Evolutionary conservation across 2,329 filamentous ascomycete genomes (phyloP), one percentile per base, ranked within the genome.

Genomic region (Magnaporthiopsis incrustans): DNA sequence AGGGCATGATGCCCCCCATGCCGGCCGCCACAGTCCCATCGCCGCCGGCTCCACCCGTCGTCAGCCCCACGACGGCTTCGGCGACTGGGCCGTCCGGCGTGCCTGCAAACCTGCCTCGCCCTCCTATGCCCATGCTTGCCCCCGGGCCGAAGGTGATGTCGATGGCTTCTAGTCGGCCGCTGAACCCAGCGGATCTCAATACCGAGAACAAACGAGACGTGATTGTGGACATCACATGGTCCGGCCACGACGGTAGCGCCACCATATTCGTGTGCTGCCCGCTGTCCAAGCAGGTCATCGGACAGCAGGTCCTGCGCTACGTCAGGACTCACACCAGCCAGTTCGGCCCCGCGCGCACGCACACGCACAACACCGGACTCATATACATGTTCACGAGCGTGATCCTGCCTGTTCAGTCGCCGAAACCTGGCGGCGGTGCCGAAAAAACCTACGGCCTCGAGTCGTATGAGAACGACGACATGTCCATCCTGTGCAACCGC

Each of bases 301-400:
- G 65, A 35, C 61, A 64, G 5, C 64, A 66, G 7, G 68, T 70
- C 1, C 15, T 94, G 3, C 25, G 27, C 25, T 70, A 67, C 50
- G 64, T 71, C 15, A 63, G 65, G 5, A 60, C 64, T 14, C 63
- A 69, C 35, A 59, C 60, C 6, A 18, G 10, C 18, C 22, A 44
- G 15, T 69, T 69, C 53, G 59, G 62, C n/a, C 56, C 57, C 25
- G 53, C n/a, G 22, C 18, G 44, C 44, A 8, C 44, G 7, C 33
- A 12, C 5, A 2, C 10, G 33, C 33, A 10, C 1, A 35, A 35
- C 33, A 10, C 5, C 33, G 33, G 33, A 12, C 10, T 30, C 15
- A 2, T 56, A 15, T 15, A 14, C 33, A 6, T 12, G 2, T 25
- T 56, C 26, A 53, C 12, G n/a, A 26, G 26, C 8, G 25, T 32